A percentile compares a stretch with the other conserved stretches of the same genome.
Evolutionary conservation across 2,329 filamentous ascomycete species (phyloP).

Genomic region (Ambrosiella beaveri): DNA sequence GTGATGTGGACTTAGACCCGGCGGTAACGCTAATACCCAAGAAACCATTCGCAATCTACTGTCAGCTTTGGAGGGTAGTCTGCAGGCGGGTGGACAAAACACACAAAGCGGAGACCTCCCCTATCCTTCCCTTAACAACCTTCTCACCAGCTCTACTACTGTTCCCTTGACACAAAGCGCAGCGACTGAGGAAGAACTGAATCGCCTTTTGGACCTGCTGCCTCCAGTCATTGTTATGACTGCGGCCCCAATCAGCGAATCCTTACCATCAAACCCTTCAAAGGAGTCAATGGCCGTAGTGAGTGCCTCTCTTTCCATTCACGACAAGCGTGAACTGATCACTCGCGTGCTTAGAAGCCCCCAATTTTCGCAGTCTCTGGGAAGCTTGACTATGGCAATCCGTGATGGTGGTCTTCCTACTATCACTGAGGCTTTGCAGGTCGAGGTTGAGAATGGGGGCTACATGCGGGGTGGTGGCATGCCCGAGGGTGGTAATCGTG

Average conservation of each 20-base stretch:
- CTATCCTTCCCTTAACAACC: slow-evolving; percentile 72
- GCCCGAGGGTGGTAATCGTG: slow-evolving; percentile 73
- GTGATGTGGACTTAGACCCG: slow-evolving; percentile 28
- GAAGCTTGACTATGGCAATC: slow-evolving; percentile 71
- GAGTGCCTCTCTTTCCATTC: slow-evolving; percentile 51
- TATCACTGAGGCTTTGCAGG: slow-evolving; percentile 68
- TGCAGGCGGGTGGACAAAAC: slow-evolving; percentile 19
- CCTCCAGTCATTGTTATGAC: slow-evolving; percentile 60
- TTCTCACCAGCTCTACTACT: slow-evolving; percentile 62
- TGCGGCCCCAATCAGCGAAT: slow-evolving; percentile 40
- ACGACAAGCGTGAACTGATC: slow-evolving; percentile 66
- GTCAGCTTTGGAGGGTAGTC: slow-evolving; percentile 52
- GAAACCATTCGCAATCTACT: slow-evolving; percentile 64
- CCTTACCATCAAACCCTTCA: not conserved
- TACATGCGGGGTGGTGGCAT: slow-evolving; percentile 61
- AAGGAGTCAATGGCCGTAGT: slow-evolving; percentile 35
- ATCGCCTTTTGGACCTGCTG: slow-evolving; percentile 60
- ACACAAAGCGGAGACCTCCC: slow-evolving; percentile 31
- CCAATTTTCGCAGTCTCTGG: slow-evolving; percentile 75
- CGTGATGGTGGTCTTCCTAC: slow-evolving; percentile 80
- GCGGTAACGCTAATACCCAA: not conserved
- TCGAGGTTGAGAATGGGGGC: slow-evolving; percentile 72
- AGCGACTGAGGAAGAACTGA: slow-evolving; percentile 43
- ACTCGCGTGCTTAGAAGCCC: slow-evolving; percentile 73
- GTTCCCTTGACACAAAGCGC: slow-evolving; percentile 55